Base-by-base conservation (phyloP, 2,329 filamentous ascomycete genomes). In the Neocucurbitaria cava region DNA sequence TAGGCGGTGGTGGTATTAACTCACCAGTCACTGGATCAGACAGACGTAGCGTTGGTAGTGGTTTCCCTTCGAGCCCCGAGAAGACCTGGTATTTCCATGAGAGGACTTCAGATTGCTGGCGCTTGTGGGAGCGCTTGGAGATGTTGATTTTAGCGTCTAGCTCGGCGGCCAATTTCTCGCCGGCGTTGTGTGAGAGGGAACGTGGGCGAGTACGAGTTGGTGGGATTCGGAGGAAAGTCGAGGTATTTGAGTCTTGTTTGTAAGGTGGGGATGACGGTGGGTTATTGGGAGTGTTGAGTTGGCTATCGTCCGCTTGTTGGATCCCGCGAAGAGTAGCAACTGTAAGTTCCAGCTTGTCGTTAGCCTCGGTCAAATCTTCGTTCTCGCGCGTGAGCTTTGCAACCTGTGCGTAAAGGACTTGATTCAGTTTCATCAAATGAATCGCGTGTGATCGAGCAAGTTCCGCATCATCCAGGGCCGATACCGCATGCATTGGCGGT, bases 1-100 rank as follows among this genome's bases (percentile, higher is more conserved):
- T 21, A 20, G 9, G 8, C 3, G 28, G 8, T 15, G 28, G 28
- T 20, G 30, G 28, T 11, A 45, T 7, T 2, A 49, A 28, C 21
- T 44, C 40, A 13, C 28, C 47, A 24, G 39, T 36, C 8, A 24
- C 30, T 3, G 47, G 30, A 11, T 43, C 39, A 9, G 39, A 43
- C 3, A 43, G 28, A 2, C 40, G 28, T 3, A 49, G 26, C 1
- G 40, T 20, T 6, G 39, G n/a, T 15, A 41, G 7, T 4, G 39
- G 39, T 9, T 36, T 36, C 1, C 11, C 31, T 3, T 43, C 47
- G 8, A 35, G 35, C 8, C 20, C 21, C 15, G 30, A 41, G 21
- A 61, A 62, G 5, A 59, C 21, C 10, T 57, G 41, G 33, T 62
- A 59, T n/a, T 52, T 49, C 26, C 40, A 33, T 5, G 43, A 44